phyloP scores from a whole-genome alignment of 345 rosid genomes.

The Nasturtium officinale region DNA sequence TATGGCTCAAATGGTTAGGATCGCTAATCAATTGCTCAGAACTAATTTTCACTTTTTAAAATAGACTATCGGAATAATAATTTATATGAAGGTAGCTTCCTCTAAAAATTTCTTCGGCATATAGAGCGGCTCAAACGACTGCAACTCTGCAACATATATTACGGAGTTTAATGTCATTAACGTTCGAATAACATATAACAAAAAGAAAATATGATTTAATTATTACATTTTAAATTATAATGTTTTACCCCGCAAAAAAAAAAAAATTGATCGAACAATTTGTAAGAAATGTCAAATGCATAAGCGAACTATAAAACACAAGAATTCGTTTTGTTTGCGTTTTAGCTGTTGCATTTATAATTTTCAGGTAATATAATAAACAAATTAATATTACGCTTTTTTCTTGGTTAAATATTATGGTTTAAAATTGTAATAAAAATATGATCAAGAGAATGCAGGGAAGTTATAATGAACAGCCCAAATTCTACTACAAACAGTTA shows the following conservation, averaged over 20 bases:
- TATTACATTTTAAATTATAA: too few relatives aligned
- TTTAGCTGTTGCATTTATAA: neutral
- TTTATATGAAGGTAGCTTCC: neutral
- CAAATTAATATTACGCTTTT: neutral
- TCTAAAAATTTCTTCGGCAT: neutral
- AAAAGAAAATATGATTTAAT: neutral
- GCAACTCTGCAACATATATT: neutral
- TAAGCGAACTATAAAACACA: neutral
- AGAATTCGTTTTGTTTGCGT: neutral
- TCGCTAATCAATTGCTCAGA: neutral
- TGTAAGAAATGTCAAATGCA: neutral
- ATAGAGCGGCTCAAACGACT: neutral
- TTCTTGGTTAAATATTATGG: neutral
- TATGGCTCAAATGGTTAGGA: slow-evolving; percentile 11
- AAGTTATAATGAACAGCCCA: too few relatives aligned
- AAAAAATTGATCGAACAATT: neutral
- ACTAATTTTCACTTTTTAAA: neutral
- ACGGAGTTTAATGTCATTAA: neutral
- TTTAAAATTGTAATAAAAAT: neutral
- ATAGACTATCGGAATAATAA: neutral
- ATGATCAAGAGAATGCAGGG: neutral
- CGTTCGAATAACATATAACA: neutral
- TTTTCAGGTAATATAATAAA: neutral
- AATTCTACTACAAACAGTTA: neutral
- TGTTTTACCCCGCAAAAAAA: too few relatives aligned